Base-by-base conservation (phyloP, 495 filamentous ascomycete genomes). In the Cetradonia linearis region DNA sequence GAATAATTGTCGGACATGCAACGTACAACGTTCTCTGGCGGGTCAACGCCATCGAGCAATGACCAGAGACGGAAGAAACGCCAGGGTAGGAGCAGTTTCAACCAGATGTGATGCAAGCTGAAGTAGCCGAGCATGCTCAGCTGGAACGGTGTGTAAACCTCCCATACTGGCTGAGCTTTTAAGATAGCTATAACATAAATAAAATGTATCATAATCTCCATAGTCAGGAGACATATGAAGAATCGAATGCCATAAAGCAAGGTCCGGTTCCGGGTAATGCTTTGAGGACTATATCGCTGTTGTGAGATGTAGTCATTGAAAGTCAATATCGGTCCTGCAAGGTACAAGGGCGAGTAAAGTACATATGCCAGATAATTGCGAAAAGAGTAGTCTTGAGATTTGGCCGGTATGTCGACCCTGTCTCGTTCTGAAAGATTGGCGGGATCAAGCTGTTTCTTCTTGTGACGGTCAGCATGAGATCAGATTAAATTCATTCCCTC, bases 241-340 rank as follows among this genome's bases (percentile, higher is more conserved):
- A 96, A 92, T n/a, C 93, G 89, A 58, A 93, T 71, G 36, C 78
- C 91, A 70, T 99, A 99, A 20, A 86, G 74, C 42, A 85, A 65
- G 14, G 83, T 95, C 58, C 89, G 86, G 1, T 76, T 67, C 3
- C 69, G 66, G 28, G 81, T 84, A 63, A 94, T 82, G 40, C 77
- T 88, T 23, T 83, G 77, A 1, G 88, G 71, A 11, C 81, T 80
- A 70, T 92, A 86, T 63, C 88, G 76, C 65, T 78, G 76, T 70
- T 99, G 93, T 18, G 91, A 89, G 56, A 96, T 86, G 75, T 94
- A 96, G 74, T 97, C 93, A 72, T 99, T 99, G 77, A 97, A 99
- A 30, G 91, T 96, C 58, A 97, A 65, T 66, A 99, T 95, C 8
- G 93, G 93, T 1, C 93, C 93, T 0, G 91, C 80, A 31, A 99